These are phyloP conservation scores for Leersia perrieri DNA, from an alignment of 176 grass and related monocot genomes.

Conservation along the genomic window DNA sequence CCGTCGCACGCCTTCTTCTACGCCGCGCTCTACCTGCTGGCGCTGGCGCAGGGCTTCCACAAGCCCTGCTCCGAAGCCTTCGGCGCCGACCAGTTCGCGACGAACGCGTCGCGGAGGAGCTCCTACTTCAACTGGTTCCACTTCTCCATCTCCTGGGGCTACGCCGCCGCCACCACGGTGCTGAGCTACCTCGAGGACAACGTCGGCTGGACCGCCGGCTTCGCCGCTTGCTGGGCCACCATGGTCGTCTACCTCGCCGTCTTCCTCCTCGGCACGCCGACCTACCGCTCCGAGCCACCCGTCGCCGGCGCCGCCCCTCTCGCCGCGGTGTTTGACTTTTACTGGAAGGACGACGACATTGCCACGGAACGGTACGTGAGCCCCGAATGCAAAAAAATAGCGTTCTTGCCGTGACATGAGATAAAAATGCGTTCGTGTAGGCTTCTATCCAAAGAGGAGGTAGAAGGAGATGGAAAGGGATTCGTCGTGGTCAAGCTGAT, in stretches of 20 bases:
- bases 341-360: too few species aligned
- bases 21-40: conserved; percentile 56
- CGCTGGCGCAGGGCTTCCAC: conserved; percentile 66
- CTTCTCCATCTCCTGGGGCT: conserved; percentile 55
- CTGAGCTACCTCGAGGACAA: conserved; percentile 68
- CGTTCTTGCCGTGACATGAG: too few species aligned
- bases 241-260: conserved; percentile 38
- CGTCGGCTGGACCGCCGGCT: conserved; percentile 55
- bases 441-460: too few species aligned
- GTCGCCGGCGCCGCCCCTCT: too few species aligned
- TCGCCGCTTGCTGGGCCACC: conserved; percentile 48
- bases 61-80: conserved; percentile 56
- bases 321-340: too few species aligned
- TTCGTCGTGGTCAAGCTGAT: conserved; percentile 29
- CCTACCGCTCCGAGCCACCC: conserved; percentile 18
- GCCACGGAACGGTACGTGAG: too few species aligned
- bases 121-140: conserved; percentile 84
- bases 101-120: conserved; percentile 31
- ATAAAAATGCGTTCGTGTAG: too few species aligned
- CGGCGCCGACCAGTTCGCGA: conserved; percentile 69
- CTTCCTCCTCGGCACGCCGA: conserved; percentile 42
- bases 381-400: too few species aligned
- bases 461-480: too few species aligned
- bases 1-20: conserved; percentile 51
- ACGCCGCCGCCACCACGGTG: neutral